Evolutionary conservation across 2,329 filamentous ascomycete species (phyloP).

Genomic region (Sclerotinia trifoliorum): DNA sequence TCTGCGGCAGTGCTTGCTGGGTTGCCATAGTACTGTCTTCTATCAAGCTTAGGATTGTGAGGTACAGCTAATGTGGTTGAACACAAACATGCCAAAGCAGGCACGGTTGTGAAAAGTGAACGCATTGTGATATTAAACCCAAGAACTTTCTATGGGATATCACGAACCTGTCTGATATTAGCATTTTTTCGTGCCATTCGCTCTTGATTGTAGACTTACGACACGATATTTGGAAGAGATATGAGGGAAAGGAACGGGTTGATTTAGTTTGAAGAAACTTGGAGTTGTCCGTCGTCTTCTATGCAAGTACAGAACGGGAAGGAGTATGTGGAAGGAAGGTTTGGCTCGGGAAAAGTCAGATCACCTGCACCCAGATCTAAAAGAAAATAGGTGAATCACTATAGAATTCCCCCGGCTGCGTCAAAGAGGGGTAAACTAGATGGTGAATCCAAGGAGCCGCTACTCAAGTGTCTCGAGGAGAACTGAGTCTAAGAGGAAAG

Average conservation of each 20-base stretch:
- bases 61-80: slow-evolving; percentile 28
- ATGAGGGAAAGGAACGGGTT: neutral
- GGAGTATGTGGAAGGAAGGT: neutral
- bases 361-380: neutral
- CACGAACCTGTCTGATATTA: slow-evolving; percentile 1
- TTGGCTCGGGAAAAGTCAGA: neutral
- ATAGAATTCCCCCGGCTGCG: neutral
- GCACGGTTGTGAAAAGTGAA: slow-evolving; percentile 26
- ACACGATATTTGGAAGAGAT: neutral
- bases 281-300: neutral
- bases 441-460: neutral
- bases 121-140: slow-evolving; percentile 29
- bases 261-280: neutral
- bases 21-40: slow-evolving; percentile 28
- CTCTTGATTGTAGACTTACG: neutral
- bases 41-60: slow-evolving; percentile 21
- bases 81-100: slow-evolving; percentile 27
- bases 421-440: slow-evolving; percentile 4
- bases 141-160: slow-evolving; percentile 4
- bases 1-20: slow-evolving; percentile 28
- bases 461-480: neutral
- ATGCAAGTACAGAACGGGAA: neutral
- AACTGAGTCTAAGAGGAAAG: neutral
- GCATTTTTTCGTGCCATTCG: neutral
- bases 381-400: neutral